Percentiles rank a stretch among this genome's conserved stretches.
Evolutionary conservation across 148 eudicot genomes (phyloP).

Genomic region (Silene latifolia): DNA sequence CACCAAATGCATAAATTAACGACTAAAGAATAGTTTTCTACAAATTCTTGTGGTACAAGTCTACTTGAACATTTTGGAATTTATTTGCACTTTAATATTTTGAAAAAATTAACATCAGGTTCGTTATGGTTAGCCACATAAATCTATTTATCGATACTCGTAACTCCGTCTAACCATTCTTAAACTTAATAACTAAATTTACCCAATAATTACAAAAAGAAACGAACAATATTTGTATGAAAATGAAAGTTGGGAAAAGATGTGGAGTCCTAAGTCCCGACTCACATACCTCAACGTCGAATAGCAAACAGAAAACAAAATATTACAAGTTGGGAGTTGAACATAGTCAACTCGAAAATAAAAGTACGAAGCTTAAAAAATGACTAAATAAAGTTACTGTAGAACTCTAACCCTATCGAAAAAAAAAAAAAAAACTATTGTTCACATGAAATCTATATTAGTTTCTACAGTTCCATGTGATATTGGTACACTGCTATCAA

Average conservation of each 20-base stretch:
- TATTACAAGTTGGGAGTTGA: background rate
- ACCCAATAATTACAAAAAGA: background rate
- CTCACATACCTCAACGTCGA: background rate
- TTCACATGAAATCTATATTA: background rate
- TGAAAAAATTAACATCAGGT: background rate
- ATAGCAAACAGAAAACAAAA: background rate
- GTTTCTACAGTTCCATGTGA: background rate
- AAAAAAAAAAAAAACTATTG: too few species aligned
- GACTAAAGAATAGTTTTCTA: background rate
- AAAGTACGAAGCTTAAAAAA: too few species aligned
- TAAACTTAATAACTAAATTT: background rate
- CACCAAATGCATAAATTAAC: background rate
- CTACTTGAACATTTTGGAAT: background rate
- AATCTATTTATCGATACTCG: background rate
- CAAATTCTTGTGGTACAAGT: background rate
- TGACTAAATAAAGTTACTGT: too few species aligned
- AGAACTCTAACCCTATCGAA: too few species aligned
- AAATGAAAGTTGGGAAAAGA: background rate
- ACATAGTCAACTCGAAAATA: background rate
- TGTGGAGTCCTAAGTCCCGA: background rate
- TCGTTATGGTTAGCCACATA: background rate
- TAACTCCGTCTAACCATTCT: background rate
- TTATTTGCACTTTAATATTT: too few species aligned
- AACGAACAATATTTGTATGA: background rate
- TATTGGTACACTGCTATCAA: background rate